Conservation (phyloP, 768 basidiomycete genomes). For the Boletus pseudopeckii region DNA sequence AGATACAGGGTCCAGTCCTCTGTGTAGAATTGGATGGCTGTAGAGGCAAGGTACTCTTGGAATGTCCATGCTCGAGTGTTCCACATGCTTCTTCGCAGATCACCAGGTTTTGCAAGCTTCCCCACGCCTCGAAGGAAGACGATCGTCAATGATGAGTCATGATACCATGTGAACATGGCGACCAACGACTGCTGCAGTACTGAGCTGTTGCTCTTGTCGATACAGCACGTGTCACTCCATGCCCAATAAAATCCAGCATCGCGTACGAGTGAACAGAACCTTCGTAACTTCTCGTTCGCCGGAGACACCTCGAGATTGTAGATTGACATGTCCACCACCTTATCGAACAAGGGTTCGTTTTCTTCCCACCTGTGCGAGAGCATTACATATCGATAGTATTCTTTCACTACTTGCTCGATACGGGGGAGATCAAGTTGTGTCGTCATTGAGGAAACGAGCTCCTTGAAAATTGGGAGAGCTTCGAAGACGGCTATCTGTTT, state of each 20-base stretch:
- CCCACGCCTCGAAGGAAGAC: constrained; percentile 4
- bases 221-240: constrained; percentile 9
- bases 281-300: constrained; percentile 1
- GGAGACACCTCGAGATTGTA: background rate
- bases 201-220: background rate
- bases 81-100: background rate
- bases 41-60: constrained; percentile 5
- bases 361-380: no score
- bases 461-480: background rate
- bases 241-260: background rate
- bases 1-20: background rate
- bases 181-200: constrained; percentile 1
- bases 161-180: constrained; percentile 6
- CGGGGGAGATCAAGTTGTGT: background rate
- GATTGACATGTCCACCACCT: background rate
- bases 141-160: background rate
- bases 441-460: constrained; percentile 1
- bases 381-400: no score
- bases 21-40: constrained; percentile 1
- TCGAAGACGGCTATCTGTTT: background rate
- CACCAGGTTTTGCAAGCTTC: background rate
- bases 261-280: constrained; percentile 3
- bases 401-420: no score
- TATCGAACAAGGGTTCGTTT: no score
- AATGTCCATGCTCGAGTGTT: constrained; percentile 7